A percentile compares a stretch with the other conserved stretches of the same genome.
These are phyloP conservation scores for Pichia sp. DNA, from an alignment of 1,139 yeast genomes.

Conservation along the genomic window DNA sequence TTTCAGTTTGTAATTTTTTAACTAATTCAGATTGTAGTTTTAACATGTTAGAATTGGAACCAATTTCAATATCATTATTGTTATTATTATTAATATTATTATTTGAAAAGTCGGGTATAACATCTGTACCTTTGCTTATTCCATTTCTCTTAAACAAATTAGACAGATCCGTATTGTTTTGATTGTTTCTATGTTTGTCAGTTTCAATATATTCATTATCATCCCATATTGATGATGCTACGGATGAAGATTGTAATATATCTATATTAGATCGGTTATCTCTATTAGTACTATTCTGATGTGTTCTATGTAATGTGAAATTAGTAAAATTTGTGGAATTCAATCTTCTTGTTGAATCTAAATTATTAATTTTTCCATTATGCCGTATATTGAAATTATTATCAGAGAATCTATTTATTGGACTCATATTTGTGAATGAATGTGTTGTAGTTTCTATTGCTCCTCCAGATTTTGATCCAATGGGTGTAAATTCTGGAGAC, in stretches of 20 bases:
- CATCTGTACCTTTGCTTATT: constrained; percentile 22
- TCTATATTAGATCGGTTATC: constrained; percentile 1
- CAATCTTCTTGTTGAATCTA: neutral
- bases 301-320: constrained; percentile 7
- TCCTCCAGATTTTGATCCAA: constrained; percentile 13
- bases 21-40: constrained; percentile 50
- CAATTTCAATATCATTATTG: constrained; percentile 8
- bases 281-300: neutral
- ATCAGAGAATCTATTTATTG: constrained; percentile 6
- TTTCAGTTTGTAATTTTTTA: constrained; percentile 50
- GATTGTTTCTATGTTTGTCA: constrained; percentile 5
- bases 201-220: constrained; percentile 2
- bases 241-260: constrained; percentile 10
- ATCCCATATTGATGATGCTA: constrained; percentile 15
- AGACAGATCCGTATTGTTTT: constrained; percentile 5
- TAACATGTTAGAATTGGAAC: constrained; percentile 35
- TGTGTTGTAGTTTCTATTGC: constrained; percentile 1
- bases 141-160: constrained; percentile 4
- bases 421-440: constrained; percentile 9
- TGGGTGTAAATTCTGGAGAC: constrained; percentile 16
- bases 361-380: neutral
- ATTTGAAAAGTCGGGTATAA: constrained; percentile 26
- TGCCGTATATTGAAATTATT: constrained; percentile 4
- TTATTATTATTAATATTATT: constrained; percentile 9
- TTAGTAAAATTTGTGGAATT: constrained; percentile 4